A percentile compares a stretch with the other conserved stretches of the same genome.
phyloP scores from a whole-genome alignment of 352 stramenopile species.

The Phytopythium helicoides region DNA sequence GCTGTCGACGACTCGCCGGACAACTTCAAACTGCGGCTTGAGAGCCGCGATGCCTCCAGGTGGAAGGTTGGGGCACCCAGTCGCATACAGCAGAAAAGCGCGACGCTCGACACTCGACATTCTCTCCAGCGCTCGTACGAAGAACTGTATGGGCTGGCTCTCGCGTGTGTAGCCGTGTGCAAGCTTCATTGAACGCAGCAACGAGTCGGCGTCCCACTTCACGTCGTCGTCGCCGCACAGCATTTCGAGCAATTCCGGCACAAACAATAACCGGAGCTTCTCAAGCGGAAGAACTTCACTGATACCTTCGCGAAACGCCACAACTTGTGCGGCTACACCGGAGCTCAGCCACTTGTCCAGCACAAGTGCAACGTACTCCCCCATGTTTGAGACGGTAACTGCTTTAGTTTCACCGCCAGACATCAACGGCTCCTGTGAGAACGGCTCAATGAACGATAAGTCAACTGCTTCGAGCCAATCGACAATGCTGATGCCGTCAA shows the following conservation, averaged over 20 bases:
- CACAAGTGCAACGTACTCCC: constrained; percentile 54
- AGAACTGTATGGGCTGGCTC: constrained; percentile 61
- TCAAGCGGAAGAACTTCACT: constrained; percentile 65
- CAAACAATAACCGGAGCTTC: constrained; percentile 72
- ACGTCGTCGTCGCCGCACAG: constrained; percentile 78
- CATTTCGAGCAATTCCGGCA: constrained; percentile 59
- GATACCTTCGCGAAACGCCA: constrained; percentile 76
- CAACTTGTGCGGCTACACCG: constrained; percentile 61
- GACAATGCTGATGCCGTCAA: constrained; percentile 45
- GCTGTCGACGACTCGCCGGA: constrained; percentile 70
- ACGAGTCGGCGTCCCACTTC: constrained; percentile 56
- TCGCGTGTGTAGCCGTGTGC: constrained; percentile 83
- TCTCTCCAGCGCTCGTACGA: constrained; percentile 66
- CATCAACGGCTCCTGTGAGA: constrained; percentile 66
- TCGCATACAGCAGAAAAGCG: constrained; percentile 78
- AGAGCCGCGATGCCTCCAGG: constrained; percentile 66
- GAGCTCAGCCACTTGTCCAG: constrained; percentile 59
- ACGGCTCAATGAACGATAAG: constrained; percentile 77
- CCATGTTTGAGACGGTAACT: constrained; percentile 59
- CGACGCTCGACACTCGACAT: constrained; percentile 62
- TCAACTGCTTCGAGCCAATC: constrained; percentile 67
- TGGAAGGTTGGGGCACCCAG: constrained; percentile 78
- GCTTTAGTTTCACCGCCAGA: constrained; percentile 31
- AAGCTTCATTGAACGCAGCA: constrained; percentile 73
- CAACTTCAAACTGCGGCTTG: constrained; percentile 77